Conservation (phyloP, 441 rosid genomes). For the Manihot esculenta region DNA sequence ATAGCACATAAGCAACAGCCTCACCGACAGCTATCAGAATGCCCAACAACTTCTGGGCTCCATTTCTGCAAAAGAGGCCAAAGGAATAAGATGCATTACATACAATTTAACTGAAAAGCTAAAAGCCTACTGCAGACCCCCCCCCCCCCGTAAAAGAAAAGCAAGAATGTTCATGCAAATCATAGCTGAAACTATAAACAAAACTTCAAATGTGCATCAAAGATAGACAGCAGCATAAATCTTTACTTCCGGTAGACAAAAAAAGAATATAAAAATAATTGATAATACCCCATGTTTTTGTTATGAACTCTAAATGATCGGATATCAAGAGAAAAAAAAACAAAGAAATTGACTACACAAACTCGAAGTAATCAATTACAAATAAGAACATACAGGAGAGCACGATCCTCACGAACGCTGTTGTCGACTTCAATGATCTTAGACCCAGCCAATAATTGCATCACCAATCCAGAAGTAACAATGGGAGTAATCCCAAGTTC, state of each 20-base stretch:
- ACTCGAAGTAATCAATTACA: too few species aligned
- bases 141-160: neutral
- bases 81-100: neutral
- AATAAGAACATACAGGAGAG: constrained; percentile 52
- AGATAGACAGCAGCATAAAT: neutral
- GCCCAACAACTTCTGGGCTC: constrained; percentile 84
- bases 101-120: neutral
- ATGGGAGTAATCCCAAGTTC: constrained; percentile 94
- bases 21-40: constrained; percentile 85
- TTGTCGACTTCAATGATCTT: constrained; percentile 86
- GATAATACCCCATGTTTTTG: too few species aligned
- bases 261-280: too few species aligned
- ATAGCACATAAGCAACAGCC: constrained; percentile 89
- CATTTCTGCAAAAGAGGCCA: constrained; percentile 48
- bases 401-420: constrained; percentile 88
- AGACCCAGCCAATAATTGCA: constrained; percentile 83
- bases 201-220: neutral
- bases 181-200: neutral
- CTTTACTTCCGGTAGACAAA: too few species aligned
- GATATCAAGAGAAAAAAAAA: too few species aligned
- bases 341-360: too few species aligned
- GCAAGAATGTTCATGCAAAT: neutral
- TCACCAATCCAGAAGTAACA: constrained; percentile 84
- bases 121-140: too few species aligned
- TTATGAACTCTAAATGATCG: too few species aligned